Evolutionary conservation across 495 filamentous ascomycete species (phyloP).

Genomic region (Trichoderma erinaceum): DNA sequence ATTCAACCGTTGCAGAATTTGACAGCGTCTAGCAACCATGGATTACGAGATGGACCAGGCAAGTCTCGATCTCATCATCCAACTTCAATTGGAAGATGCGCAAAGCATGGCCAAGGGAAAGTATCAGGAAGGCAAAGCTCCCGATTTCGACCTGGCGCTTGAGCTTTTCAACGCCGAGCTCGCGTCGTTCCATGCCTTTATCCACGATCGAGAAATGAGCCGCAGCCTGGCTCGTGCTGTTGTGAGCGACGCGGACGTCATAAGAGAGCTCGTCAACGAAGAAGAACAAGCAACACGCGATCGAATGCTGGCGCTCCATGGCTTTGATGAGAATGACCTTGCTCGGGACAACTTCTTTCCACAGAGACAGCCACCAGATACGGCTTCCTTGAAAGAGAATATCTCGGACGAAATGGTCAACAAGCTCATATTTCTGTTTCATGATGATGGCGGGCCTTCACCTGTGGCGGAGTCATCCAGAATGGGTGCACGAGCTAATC

Average conservation of each 20-base stretch:
- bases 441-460: not conserved
- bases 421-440: not conserved
- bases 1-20: no score
- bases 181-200: not conserved
- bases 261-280: not conserved
- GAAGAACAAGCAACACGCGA: not conserved
- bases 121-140: not conserved
- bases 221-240: not conserved
- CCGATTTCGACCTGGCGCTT: not conserved
- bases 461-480: not conserved
- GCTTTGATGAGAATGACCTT: not conserved
- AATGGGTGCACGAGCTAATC: no score
- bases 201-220: not conserved
- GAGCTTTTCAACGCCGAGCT: not conserved
- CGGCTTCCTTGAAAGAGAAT: not conserved
- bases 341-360: not conserved
- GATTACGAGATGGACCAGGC: not conserved
- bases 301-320: not conserved
- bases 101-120: not conserved
- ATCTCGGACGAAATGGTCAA: not conserved
- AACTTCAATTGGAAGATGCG: slow-evolving; percentile 1
- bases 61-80: not conserved
- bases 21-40: not conserved
- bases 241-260: not conserved
- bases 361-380: not conserved